These are phyloP conservation scores for Echites panduratus DNA, from an alignment of 257 asterid species.

Conservation along the genomic window DNA sequence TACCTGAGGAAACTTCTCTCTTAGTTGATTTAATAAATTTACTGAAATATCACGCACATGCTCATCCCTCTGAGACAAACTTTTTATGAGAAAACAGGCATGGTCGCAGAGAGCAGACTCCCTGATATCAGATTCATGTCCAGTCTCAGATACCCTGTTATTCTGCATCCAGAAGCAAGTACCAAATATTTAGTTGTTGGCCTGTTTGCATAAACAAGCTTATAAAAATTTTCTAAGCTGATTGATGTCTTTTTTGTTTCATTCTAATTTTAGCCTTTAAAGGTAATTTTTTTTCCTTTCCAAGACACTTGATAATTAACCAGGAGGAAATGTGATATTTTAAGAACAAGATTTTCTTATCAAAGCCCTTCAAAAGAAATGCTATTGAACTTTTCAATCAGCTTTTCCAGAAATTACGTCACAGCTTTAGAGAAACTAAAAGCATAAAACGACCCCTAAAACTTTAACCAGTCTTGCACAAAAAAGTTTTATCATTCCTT, in stretches of 20 bases:
- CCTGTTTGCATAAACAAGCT: neutral
- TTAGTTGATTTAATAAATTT: conserved; percentile 76
- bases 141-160: conserved; percentile 77
- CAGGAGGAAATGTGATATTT: neutral
- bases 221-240: neutral
- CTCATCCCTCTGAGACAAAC: conserved; percentile 92
- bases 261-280: neutral
- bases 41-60: conserved; percentile 78
- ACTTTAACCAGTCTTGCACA: neutral
- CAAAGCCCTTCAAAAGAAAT: neutral
- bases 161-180: conserved; percentile 53
- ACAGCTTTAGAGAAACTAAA: neutral
- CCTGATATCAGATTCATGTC: conserved; percentile 68
- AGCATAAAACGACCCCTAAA: neutral
- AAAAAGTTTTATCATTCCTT: neutral
- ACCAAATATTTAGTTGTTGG: conserved; percentile 18
- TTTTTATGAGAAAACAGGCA: conserved; percentile 90
- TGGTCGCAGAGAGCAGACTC: conserved; percentile 78
- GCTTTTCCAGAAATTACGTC: neutral
- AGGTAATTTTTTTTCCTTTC: neutral
- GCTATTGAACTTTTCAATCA: neutral
- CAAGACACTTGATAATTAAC: neutral
- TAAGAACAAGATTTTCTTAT: neutral
- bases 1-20: conserved; percentile 96
- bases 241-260: neutral